A percentile compares a stretch with the other conserved stretches of the same genome.
Evolutionary conservation across 2,329 filamentous ascomycete species (phyloP).

Genomic region (Ustilaginoidea virens): DNA sequence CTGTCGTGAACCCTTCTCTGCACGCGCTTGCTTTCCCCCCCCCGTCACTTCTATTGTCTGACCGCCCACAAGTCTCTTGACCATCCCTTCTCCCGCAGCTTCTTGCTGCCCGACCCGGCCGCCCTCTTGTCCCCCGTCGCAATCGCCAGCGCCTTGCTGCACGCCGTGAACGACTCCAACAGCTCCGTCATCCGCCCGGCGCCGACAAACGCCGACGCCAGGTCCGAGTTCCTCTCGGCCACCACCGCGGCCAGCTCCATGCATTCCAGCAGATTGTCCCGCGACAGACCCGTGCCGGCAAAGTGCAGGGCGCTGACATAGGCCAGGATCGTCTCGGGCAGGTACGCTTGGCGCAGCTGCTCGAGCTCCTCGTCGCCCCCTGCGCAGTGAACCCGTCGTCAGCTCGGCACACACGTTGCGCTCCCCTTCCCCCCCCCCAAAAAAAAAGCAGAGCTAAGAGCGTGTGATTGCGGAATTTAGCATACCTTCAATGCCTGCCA

Average conservation of each 20-base stretch:
- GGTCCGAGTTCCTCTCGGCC: slow-evolving; percentile 52
- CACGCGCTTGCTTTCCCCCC: background rate
- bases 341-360: slow-evolving; percentile 57
- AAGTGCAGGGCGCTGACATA: slow-evolving; percentile 73
- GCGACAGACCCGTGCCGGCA: slow-evolving; percentile 56
- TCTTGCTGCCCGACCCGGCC: slow-evolving; percentile 36
- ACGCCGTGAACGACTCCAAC: slow-evolving; percentile 59
- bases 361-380: slow-evolving; percentile 43
- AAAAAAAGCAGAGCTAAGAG: too few relatives aligned
- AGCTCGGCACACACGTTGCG: too few relatives aligned
- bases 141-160: slow-evolving; percentile 55
- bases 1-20: too few relatives aligned
- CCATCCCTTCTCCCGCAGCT: slow-evolving; percentile 46
- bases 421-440: too few relatives aligned
- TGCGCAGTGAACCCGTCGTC: background rate
- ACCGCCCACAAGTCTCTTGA: slow-evolving; percentile 47
- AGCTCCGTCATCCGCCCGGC: slow-evolving; percentile 59
- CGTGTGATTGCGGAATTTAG: background rate
- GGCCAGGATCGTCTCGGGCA: slow-evolving; percentile 74
- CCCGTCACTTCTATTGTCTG: slow-evolving; percentile 14
- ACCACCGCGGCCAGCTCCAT: slow-evolving; percentile 74
- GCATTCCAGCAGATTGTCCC: slow-evolving; percentile 64
- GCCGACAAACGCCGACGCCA: slow-evolving; percentile 48
- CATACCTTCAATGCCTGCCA: slow-evolving; percentile 38
- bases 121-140: slow-evolving; percentile 38